Evolutionary conservation across 1,284 basidiomycete genomes (phyloP).

Genomic region (Heterobasidion parviporum): DNA sequence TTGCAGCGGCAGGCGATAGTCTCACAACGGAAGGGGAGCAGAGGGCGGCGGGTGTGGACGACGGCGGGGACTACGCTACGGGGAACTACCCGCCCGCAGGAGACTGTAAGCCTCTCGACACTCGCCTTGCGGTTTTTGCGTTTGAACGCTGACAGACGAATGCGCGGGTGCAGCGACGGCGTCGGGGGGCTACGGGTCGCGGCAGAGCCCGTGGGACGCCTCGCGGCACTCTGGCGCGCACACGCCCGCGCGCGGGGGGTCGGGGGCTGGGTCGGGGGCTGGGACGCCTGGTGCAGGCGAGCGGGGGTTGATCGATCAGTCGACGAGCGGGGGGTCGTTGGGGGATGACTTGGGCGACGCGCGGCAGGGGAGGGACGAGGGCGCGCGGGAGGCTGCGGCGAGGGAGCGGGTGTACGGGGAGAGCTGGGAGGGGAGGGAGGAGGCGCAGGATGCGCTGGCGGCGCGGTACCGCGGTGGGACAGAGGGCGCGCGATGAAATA

Average conservation of each 20-base stretch:
- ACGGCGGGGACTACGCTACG: slow-evolving; percentile 16
- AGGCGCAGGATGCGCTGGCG: slow-evolving; percentile 20
- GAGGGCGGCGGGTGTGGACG: background rate
- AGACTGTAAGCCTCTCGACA: slow-evolving; percentile 18
- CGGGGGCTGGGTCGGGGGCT: background rate
- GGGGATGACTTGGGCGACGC: slow-evolving; percentile 16
- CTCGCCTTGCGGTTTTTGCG: background rate
- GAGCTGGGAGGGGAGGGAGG: slow-evolving; percentile 18
- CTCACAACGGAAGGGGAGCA: background rate
- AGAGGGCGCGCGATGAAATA: slow-evolving; percentile 10
- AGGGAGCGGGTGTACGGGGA: slow-evolving; percentile 16
- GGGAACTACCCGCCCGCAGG: slow-evolving; percentile 21
- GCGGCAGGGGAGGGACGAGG: slow-evolving; percentile 19
- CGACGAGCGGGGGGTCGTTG: slow-evolving; percentile 16
- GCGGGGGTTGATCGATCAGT: slow-evolving; percentile 17
- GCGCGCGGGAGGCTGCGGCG: slow-evolving; percentile 13
- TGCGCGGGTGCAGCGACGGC: slow-evolving; percentile 19
- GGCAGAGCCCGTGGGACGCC: slow-evolving; percentile 6
- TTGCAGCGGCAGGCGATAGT: background rate
- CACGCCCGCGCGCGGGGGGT: background rate
- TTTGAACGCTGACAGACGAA: background rate
- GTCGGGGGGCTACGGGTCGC: slow-evolving; percentile 23
- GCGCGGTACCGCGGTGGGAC: slow-evolving; percentile 18
- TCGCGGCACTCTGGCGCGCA: background rate
- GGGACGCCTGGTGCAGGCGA: background rate